Percentiles rank a stretch among this genome's conserved stretches.
These are phyloP conservation scores for Flaveria floridana DNA, from an alignment of 140 eudicot species.

Conservation along the genomic window DNA sequence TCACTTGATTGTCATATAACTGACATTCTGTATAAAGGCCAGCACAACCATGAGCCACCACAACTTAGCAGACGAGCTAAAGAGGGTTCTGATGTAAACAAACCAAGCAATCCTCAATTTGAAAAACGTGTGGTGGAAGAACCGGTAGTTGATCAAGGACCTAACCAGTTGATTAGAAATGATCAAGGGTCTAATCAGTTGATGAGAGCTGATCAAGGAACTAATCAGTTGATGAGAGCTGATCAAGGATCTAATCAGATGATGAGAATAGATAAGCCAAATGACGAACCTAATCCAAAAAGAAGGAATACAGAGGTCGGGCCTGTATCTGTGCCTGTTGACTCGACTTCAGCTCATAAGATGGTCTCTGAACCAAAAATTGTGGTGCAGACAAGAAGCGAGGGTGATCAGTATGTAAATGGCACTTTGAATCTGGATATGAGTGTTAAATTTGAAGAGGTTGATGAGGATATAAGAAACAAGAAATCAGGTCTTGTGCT, in stretches of 20 bases:
- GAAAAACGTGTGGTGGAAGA: conserved; percentile 32
- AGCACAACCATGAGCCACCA: too few species aligned
- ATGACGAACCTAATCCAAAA: conserved; percentile 74
- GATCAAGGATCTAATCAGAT: conserved; percentile 36
- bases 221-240: conserved; percentile 30
- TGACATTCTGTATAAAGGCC: too few species aligned
- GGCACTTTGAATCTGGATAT: too few species aligned
- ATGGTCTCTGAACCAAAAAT: conserved; percentile 74
- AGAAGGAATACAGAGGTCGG: conserved; percentile 65
- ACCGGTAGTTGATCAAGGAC: conserved; percentile 32
- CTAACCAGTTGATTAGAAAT: conserved; percentile 33
- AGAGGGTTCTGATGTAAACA: conserved; percentile 44
- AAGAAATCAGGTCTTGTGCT: too few species aligned
- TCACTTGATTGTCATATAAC: too few species aligned
- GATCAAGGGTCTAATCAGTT: conserved; percentile 26
- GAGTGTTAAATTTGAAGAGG: too few species aligned
- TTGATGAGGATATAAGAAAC: too few species aligned
- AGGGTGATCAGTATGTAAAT: too few species aligned
- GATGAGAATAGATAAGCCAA: conserved; percentile 47
- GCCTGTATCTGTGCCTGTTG: conserved; percentile 30
- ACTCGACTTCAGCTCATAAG: conserved; percentile 46
- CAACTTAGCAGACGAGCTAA: too few species aligned
- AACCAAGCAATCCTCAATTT: conserved; percentile 29
- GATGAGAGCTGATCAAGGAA: conserved; percentile 23
- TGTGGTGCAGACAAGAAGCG: conserved; percentile 90